Conservation (phyloP, 306 rosid species). For the Trifolium fragiferum region DNA sequence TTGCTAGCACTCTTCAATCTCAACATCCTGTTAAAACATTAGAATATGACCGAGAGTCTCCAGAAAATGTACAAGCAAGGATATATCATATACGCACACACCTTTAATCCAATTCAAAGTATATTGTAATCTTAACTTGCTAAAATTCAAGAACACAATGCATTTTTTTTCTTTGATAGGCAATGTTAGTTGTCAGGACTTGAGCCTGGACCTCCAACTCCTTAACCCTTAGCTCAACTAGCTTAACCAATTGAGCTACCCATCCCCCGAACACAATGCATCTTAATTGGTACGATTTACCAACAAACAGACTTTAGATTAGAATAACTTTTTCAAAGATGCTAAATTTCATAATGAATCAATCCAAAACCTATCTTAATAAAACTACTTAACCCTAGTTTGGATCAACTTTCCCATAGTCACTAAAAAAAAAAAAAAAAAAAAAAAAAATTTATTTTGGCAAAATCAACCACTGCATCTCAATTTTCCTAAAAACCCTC, state of each 20-base stretch:
- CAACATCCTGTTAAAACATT: not conserved
- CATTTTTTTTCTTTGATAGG: too few relatives aligned
- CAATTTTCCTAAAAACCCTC: not conserved
- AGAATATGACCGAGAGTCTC: not conserved
- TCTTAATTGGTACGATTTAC: not conserved
- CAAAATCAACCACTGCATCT: not conserved
- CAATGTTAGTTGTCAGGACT: too few relatives aligned
- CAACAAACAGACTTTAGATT: not conserved
- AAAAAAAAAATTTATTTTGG: too few relatives aligned
- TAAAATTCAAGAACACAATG: not conserved
- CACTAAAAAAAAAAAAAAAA: not conserved
- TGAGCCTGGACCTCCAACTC: too few relatives aligned
- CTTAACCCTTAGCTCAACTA: too few relatives aligned
- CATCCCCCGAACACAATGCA: not conserved
- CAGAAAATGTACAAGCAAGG: not conserved
- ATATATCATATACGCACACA: not conserved
- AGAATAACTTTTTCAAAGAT: not conserved
- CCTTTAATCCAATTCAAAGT: slow-evolving; percentile 10
- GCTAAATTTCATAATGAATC: not conserved
- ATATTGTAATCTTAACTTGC: not conserved
- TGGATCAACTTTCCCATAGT: not conserved
- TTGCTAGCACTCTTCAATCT: too few relatives aligned
- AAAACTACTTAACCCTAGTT: not conserved
- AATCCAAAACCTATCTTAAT: not conserved
- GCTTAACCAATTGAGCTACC: too few relatives aligned